Evolutionary conservation across 2,329 filamentous ascomycete genomes (phyloP).

Genomic region (Calonectria crousiana): DNA sequence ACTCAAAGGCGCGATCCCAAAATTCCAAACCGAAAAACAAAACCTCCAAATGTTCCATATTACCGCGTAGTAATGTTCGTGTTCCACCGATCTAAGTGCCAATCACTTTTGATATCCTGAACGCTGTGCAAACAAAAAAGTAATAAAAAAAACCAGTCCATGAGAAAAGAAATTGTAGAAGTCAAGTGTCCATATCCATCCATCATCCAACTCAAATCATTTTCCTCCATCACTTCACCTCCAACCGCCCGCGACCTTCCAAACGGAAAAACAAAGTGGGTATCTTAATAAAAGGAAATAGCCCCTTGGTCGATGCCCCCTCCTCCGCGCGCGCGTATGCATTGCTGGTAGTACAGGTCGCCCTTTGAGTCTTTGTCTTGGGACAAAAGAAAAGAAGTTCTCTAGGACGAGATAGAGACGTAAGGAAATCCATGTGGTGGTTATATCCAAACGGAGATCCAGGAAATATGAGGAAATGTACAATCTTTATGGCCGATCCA

Average conservation of each 20-base stretch:
- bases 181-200: conserved; percentile 29
- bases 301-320: conserved; percentile 45
- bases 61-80: conserved; percentile 45
- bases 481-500: conserved; percentile 42
- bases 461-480: conserved; percentile 45
- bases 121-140: conserved; percentile 35
- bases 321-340: conserved; percentile 44
- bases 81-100: conserved; percentile 43
- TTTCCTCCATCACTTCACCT: conserved; percentile 34
- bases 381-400: conserved; percentile 42
- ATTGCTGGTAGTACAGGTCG: conserved; percentile 51
- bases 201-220: conserved; percentile 24
- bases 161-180: conserved; percentile 27
- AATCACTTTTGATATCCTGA: conserved; percentile 46
- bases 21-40: conserved; percentile 30
- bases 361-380: conserved; percentile 44
- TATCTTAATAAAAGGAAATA: conserved; percentile 53
- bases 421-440: conserved; percentile 41
- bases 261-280: conserved; percentile 49
- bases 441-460: conserved; percentile 42
- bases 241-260: conserved; percentile 45
- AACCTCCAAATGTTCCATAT: conserved; percentile 36
- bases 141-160: conserved; percentile 32
- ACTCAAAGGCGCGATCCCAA: conserved; percentile 31
- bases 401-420: conserved; percentile 40